Evolutionary conservation across 805 yeast species (phyloP), one percentile per base, ranked within the genome.

Genomic region (Lipomyces starkeyi): DNA sequence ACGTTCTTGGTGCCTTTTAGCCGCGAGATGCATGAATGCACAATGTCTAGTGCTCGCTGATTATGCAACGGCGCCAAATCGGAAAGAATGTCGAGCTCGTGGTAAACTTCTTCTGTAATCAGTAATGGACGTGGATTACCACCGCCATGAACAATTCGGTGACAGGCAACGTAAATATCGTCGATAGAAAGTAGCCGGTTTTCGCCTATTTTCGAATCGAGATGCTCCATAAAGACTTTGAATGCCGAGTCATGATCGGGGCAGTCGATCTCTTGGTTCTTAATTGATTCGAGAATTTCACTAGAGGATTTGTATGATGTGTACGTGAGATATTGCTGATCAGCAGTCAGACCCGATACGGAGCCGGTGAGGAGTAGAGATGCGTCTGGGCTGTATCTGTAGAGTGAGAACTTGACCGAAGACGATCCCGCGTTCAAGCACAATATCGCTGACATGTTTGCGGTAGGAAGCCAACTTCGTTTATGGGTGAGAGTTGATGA

Each of bases 261-360:
- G 20, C 69, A 58, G 52, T 63, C 68, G 34, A 70, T 63, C 37
- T 63, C 54, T 37, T 56, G 25, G 58, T 73, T 68, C 65, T 75
- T 78, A 66, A 85, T 83, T 74, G 83, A 80, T 35, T 81, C 81
- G 62, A 82, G 74, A 64, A 83, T 85, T 67, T 83, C 83, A 0
- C 77, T 73, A 67, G 84, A 86, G n/a, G 71, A 64, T 59, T 76
- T 75, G 71, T 52, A 58, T 7, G 71, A 62, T 13, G 54, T 65
- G 61, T 62, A 70, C 27, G 58, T 61, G 37, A 69, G 53, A 32
- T 27, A 59, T 29, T 64, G 72, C 40, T 52, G 55, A 14, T 56
- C 65, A 17, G 73, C 57, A 5, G 73, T 70, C 43, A 70, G 60
- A 13, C 73, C 73, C 13, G 68, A 29, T 27, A 70, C 55, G 14